Evolutionary conservation across 1,139 yeast genomes (phyloP), one percentile per base, ranked within the genome.

Genomic region (Kluyveromyces marxianus): DNA sequence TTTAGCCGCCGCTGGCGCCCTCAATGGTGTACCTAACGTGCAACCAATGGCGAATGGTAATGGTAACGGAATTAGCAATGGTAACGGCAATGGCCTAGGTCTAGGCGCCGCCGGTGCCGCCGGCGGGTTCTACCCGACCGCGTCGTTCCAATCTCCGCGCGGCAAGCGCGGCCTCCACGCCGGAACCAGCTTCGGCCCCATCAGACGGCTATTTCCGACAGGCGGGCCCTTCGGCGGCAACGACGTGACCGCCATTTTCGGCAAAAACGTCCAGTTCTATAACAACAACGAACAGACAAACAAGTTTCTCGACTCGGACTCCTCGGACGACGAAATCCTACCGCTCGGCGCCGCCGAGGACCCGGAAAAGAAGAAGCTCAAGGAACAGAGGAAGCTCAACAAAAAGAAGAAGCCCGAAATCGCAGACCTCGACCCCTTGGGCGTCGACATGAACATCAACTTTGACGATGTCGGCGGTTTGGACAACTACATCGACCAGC

Each of bases 161-260:
- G 58, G 74, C 58, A 54, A 69, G 56, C 57, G 58, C 25, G 57
- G 60, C 29, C 31, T 46, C 25, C 56, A 54, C 14, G 48, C 55
- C 3, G 52, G 60, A 25, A 55, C 55, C 27, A 53, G 59, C 43
- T 49, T 50, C 25, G 68, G 66, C 3, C 72, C 73, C 4, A 63
- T 84, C 43, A 75, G 85, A 57, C 74, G 92, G 38, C 67, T 88
- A 40, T 87, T 83, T 57, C 95, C 96, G n/a, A 88, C 96, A 0
- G 87, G 89, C n/a, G 96, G 97, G 0, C 96, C 97, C 2, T 92
- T 92, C 70, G 96, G 96, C 28, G 97, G 97, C 30, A 82, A 89
- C 52, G 96, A 88, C 60, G 87, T 83, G 1, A 73, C 81, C 2
- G 81, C 95, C 0, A 71, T 86, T 35, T 83, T 85, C 62, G 90